Conservation (phyloP, 495 filamentous ascomycete genomes). For the Cladorrhinum samala region DNA sequence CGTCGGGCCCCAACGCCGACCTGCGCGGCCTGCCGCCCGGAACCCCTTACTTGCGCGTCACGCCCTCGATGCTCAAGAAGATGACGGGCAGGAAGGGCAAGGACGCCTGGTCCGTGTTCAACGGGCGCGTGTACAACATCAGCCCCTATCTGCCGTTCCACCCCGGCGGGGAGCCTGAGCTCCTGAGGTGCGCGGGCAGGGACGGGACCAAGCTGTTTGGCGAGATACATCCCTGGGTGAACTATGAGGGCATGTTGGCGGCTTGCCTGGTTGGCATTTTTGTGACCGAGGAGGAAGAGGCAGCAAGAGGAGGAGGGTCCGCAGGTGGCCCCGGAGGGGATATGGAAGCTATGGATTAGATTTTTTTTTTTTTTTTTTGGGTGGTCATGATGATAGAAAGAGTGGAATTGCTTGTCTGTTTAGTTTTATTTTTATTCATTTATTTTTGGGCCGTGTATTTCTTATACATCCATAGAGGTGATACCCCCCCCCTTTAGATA, state of each 20-base stretch:
- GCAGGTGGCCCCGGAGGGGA: slow-evolving; percentile 37
- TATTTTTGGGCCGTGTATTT: too few relatives aligned
- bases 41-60: slow-evolving; percentile 53
- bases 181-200: slow-evolving; percentile 72
- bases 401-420: too few relatives aligned
- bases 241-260: slow-evolving; percentile 87
- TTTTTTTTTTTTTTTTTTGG: too few relatives aligned
- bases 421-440: too few relatives aligned
- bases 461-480: too few relatives aligned
- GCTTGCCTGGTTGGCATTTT: slow-evolving; percentile 80
- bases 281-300: slow-evolving; percentile 66
- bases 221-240: slow-evolving; percentile 96
- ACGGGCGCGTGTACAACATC: slow-evolving; percentile 89
- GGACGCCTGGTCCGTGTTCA: slow-evolving; percentile 82
- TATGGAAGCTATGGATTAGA: slow-evolving; percentile 66
- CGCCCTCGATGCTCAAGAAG: slow-evolving; percentile 66
- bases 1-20: slow-evolving; percentile 56
- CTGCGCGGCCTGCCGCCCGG: slow-evolving; percentile 52
- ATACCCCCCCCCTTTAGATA: too few relatives aligned
- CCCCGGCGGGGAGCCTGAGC: slow-evolving; percentile 81
- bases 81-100: slow-evolving; percentile 74
- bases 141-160: slow-evolving; percentile 86
- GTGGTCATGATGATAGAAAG: too few relatives aligned
- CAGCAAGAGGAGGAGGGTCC: slow-evolving; percentile 23
- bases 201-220: slow-evolving; percentile 77